Percentiles rank a stretch among this genome's conserved stretches.
Evolutionary conservation across 345 rosid genomes (phyloP).

Genomic region (Diplotaxis tenuifolia): DNA sequence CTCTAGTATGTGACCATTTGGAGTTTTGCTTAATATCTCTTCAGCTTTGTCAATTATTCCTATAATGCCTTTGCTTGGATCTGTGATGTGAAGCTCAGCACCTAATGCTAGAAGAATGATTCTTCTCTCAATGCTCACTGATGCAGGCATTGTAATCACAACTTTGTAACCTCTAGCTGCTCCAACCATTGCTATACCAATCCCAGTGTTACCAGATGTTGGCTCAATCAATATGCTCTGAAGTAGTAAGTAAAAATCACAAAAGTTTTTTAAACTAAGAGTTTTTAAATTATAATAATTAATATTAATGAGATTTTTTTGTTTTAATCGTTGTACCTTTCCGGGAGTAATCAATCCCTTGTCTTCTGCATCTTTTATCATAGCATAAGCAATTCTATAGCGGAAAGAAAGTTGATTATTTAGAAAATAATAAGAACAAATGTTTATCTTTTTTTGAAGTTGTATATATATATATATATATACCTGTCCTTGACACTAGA

Average conservation of each 20-base stretch:
- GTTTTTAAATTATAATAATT: neutral
- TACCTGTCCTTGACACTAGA: constrained; percentile 55
- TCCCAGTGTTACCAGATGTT: constrained; percentile 83
- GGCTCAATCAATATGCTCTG: constrained; percentile 56
- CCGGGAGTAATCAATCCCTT: no score
- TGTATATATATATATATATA: no score
- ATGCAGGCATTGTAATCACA: constrained; percentile 55
- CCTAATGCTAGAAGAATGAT: constrained; percentile 57
- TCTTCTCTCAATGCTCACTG: constrained; percentile 60
- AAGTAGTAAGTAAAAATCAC: neutral
- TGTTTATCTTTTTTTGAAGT: neutral
- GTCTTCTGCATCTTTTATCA: no score
- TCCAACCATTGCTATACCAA: constrained; percentile 64
- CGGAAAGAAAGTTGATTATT: neutral
- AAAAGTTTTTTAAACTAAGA: no score
- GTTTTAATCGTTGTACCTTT: constrained; percentile 37
- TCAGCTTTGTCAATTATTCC: no score
- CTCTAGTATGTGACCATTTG: no score
- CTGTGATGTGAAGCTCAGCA: no score
- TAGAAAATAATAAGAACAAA: neutral
- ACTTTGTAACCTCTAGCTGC: constrained; percentile 68
- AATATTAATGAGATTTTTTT: no score
- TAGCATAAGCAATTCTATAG: constrained; percentile 51
- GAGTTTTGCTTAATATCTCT: no score
- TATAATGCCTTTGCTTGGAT: no score